phyloP scores from a whole-genome alignment of 768 basidiomycete species.

The Lentinula guzmanii region DNA sequence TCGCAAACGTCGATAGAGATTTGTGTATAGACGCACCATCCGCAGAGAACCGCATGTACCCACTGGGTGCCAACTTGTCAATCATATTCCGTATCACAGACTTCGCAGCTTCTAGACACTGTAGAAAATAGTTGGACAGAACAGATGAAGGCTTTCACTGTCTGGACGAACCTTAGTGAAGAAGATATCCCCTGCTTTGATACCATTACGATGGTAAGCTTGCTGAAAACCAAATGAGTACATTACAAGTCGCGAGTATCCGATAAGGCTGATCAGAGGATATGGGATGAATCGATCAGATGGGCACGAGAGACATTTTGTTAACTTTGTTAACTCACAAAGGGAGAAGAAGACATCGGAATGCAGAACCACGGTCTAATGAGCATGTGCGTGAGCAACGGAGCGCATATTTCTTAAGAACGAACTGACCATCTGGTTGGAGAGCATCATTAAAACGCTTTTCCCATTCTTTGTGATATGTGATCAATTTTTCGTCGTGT shows the following conservation, averaged over 20 bases:
- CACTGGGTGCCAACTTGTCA: constrained; percentile 58
- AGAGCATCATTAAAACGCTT: constrained; percentile 53
- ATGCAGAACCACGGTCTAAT: constrained; percentile 49
- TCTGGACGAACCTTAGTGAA: constrained; percentile 50
- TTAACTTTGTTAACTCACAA: constrained; percentile 37
- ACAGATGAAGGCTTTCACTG: not conserved
- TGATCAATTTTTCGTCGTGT: constrained; percentile 52
- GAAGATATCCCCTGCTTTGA: constrained; percentile 56
- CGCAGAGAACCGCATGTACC: constrained; percentile 74
- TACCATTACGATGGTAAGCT: constrained; percentile 68
- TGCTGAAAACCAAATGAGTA: constrained; percentile 85
- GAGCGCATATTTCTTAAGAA: not conserved
- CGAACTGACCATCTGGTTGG: constrained; percentile 44
- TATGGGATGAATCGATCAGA: not conserved
- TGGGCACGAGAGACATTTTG: not conserved
- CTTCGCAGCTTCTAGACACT: constrained; percentile 72
- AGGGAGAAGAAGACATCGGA: constrained; percentile 64
- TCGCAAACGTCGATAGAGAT: not conserved
- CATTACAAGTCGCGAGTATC: constrained; percentile 79
- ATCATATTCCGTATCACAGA: constrained; percentile 61
- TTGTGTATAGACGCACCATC: constrained; percentile 47
- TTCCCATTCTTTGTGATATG: constrained; percentile 65
- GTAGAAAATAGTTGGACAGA: not conserved
- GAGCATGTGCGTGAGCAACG: constrained; percentile 1
- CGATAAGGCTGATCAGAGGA: constrained; percentile 49